Evolutionary conservation across 2,329 filamentous ascomycete genomes (phyloP).

Genomic region (Penicillium sp.): DNA sequence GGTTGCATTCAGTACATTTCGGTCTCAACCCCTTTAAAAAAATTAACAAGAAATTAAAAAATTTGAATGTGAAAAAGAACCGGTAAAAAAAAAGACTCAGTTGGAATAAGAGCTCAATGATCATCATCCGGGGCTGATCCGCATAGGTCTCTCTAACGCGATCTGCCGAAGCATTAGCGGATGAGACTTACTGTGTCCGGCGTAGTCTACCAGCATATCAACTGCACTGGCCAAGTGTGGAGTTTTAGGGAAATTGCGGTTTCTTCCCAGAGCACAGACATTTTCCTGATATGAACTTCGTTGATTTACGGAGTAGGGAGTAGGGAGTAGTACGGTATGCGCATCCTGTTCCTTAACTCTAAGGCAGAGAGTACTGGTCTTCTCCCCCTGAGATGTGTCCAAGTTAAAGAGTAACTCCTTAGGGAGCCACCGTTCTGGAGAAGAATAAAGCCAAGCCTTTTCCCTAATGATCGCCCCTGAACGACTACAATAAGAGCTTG

Average conservation of each 20-base stretch:
- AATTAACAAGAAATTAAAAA: no score
- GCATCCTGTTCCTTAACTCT: no score
- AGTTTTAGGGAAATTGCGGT: conserved; percentile 9
- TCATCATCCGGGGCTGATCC: conserved; percentile 11
- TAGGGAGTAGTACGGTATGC: background rate
- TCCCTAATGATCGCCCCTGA: background rate
- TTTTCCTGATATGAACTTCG: conserved; percentile 2
- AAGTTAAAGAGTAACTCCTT: background rate
- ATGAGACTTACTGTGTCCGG: conserved; percentile 19
- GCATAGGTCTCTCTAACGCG: conserved; percentile 8
- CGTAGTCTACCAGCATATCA: conserved; percentile 11
- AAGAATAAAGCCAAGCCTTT: background rate
- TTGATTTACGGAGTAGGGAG: background rate
- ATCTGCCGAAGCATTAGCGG: conserved; percentile 20
- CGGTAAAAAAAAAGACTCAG: no score
- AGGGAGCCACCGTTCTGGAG: background rate
- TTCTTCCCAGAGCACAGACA: conserved; percentile 12
- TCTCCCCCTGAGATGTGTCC: background rate
- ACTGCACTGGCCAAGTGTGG: conserved; percentile 16
- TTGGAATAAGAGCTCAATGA: conserved; percentile 2
- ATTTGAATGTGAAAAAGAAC: background rate
- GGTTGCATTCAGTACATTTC: background rate
- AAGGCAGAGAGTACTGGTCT: no score
- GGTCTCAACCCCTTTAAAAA: background rate
- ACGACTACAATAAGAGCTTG: background rate